A percentile compares a stretch with the other conserved stretches of the same genome.
phyloP scores from a whole-genome alignment of 495 filamentous ascomycete genomes.

The Melanomma pulvis-pyrius region DNA sequence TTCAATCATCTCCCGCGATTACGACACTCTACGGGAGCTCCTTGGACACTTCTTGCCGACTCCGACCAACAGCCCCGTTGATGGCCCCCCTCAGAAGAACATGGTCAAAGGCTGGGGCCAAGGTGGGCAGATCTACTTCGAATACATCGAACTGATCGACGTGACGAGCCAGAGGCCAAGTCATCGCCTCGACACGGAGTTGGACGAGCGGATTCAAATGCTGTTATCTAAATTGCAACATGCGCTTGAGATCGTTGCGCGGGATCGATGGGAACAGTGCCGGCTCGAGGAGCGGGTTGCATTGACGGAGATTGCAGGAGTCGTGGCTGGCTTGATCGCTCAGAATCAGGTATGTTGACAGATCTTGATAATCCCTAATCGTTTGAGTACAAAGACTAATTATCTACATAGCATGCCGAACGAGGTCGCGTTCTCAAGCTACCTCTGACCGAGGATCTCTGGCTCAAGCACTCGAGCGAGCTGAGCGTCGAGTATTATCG shows the following conservation, averaged over 20 bases:
- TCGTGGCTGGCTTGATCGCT: slow-evolving; percentile 64
- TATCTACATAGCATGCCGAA: slow-evolving; percentile 39
- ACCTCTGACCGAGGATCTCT: slow-evolving; percentile 71
- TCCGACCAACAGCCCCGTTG: slow-evolving; percentile 19
- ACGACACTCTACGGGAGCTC: slow-evolving; percentile 61
- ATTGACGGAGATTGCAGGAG: slow-evolving; percentile 65
- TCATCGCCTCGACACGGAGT: slow-evolving; percentile 41
- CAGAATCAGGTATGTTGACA: slow-evolving; percentile 60
- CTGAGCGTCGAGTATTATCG: slow-evolving; percentile 70
- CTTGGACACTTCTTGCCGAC: slow-evolving; percentile 63
- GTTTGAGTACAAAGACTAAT: slow-evolving; percentile 48
- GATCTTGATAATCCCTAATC: background rate
- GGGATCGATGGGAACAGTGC: slow-evolving; percentile 57
- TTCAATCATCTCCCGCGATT: slow-evolving; percentile 77
- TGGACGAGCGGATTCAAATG: slow-evolving; percentile 52
- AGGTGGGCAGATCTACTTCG: slow-evolving; percentile 80
- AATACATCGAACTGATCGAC: slow-evolving; percentile 68
- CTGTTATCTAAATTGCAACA: slow-evolving; percentile 66
- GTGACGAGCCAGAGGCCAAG: slow-evolving; percentile 41
- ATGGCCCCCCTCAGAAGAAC: slow-evolving; percentile 31
- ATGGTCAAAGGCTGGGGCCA: slow-evolving; percentile 64
- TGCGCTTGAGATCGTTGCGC: slow-evolving; percentile 59
- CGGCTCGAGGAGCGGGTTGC: slow-evolving; percentile 81
- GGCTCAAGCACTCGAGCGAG: slow-evolving; percentile 66
- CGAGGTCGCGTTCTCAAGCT: slow-evolving; percentile 60